Base-by-base conservation (phyloP, 192 early-diverging fungal species). In the Geosiphon pyriformis region DNA sequence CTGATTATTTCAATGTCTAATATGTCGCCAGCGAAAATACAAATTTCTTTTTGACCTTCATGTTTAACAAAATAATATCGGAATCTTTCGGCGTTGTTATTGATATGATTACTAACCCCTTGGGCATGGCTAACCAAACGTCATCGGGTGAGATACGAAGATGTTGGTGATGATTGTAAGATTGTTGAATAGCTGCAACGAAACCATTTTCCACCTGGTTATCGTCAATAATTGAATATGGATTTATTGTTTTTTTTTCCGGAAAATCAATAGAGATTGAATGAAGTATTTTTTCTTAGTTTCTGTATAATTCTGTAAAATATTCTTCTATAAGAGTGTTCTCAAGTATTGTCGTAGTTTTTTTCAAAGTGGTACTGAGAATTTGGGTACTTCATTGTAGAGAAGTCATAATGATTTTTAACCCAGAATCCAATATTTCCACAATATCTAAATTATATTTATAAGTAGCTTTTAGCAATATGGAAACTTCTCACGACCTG, bases 101-200 rank as follows among this genome's bases (percentile, higher is more conserved):
- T 56, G 54, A 56, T 25, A 59, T 59, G 26, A n/a, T 2, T 0
- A 30, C 27, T 30, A 25, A 59, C 58, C 8, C 58, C 58, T 22
- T 59, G 58, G 22, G 58, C 58, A 59, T 59, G 22, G 58, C 22
- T 33, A 59, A 42, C 58, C 58, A 59, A n/a, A 59, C 58, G 22
- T 59, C 58, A 42, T 59, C 58, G 4, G 15, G 1, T 26, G 15
- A 30, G 26, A 59, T 10, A n/a, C 26, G 7, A n/a, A 59, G 26
- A 42, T 33, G 32, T 25, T 59, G 58, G 22, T 59, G 58, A 7
- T 59, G 17, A 22, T 59, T 59, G 22, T 59, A 59, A 30, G 58
- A 15, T 33, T 59, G 6, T 10, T 42, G 37, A 42, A 42, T 42
- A 10, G 37, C 37, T 10, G 37, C 37, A 15, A 42, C 37, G 15